Base-by-base conservation (phyloP, 1,284 basidiomycete species). In the Trichosporon sp. region DNA sequence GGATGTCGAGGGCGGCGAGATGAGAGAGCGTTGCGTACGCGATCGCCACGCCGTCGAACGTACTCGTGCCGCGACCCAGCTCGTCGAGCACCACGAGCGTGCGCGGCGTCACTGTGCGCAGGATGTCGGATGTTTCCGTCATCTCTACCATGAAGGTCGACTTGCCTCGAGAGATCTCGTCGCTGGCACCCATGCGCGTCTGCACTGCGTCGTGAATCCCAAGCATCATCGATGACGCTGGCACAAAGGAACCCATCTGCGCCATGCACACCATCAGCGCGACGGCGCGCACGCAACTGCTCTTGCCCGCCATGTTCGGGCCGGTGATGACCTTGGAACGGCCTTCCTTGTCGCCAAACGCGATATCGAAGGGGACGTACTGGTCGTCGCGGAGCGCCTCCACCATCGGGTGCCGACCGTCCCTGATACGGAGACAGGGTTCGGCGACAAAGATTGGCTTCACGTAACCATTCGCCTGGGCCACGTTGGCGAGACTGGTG, bases 61-160 rank as follows among this genome's bases (percentile, higher is more conserved):
- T 83, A 64, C 78, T 79, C 65, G 81, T 80, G 1, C 82, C 83
- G 51, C 83, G 76, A 14, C 83, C 83, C 3, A 84, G 79, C 78
- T 87, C 87, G 77, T 98, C 95, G 1, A 97, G 86, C 64, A 98
- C 91, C 10, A 97, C 92, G 5, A 96, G 86, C 68, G 91, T 92
- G 54, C 87, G 87, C 11, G 86, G 82, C 0, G 92, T 92, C 0
- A 92, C 91, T 14, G 88, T 86, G 51, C 89, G 87, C 16, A 98
- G 84, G 70, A 98, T 96, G 75, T 97, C 93, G 76, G 91, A 92
- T 0, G 96, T 98, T 82, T 98, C 96, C 7, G 90, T 88, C 86
- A 98, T 91, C 84, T 99, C 96, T 0, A 97, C 92, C 94, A 97
- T 95, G 79, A 96, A 96, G 0, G 95, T 98, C 1, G 92, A 94